Base-by-base conservation (phyloP, 768 basidiomycete species). In the Rhizopogon roseolus region DNA sequence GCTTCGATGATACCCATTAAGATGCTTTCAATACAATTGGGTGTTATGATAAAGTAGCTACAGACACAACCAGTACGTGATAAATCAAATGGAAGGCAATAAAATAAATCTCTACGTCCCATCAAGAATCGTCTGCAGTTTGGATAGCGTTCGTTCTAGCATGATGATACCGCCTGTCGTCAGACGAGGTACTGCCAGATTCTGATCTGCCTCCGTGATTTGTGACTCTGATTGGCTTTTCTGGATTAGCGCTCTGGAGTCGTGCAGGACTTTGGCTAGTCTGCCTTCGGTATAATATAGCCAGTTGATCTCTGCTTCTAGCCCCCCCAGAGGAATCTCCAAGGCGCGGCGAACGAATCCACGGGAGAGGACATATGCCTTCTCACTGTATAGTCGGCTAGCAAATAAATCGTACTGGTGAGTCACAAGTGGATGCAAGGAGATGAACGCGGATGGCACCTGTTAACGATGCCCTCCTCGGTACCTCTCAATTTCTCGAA, bases 401-500 rank as follows among this genome's bases (percentile, higher is more conserved):
- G n/a, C 50, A 56, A 52, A 53, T 25, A 46, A 50, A 57, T 29
- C 50, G 48, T 38, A 53, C 4, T 34, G 32, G n/a, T 16, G 8
- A 42, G 17, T 40, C 7, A 41, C 39, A 32, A 42, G 25, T 28
- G 19, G 8, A 34, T 22, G 38, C 25, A n/a, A 32, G 28, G 48
- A 52, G 52, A 27, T 22, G 38, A 41, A 5, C 9, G 19, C 16
- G 22, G 14, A 36, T 10, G 72, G 50, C 45, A 87, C 85, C 90
- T 92, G 64, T 93, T 95, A 50, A 94, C 83, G 44, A 77, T 87
- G 32, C 91, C 94, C 66, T 97, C 94, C 59, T 88, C 84, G 0
- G 94, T 96, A 2, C 93, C 92, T 57, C 91, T 79, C 40, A 96
- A 73, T 64, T 94, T 97, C 64, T 96, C 94, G 62, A 88, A 97